Evolutionary conservation across 345 rosid genomes (phyloP), one percentile per base, ranked within the genome.

Genomic region (Hibiscus mutabilis): DNA sequence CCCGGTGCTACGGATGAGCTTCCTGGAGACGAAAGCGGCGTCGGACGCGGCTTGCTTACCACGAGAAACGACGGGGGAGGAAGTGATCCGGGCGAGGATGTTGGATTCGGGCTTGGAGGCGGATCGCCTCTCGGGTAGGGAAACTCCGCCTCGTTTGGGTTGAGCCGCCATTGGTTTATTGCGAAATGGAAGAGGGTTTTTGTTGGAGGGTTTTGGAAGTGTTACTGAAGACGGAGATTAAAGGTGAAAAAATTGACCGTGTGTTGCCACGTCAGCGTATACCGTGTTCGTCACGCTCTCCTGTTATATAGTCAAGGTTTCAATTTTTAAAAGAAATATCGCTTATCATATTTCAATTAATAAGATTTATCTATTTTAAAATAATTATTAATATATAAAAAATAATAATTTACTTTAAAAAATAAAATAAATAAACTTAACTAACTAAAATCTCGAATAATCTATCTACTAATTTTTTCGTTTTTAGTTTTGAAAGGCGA

Each of bases 1-100:
- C 0, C 88, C 98, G 3, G 96, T 90, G 79, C 96, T 90, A 58
- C 78, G 79, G 40, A 92, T 80, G 74, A 92, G 93, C 82, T 85
- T 90, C 80, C 86, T 90, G 76, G 98, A 70, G 40, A 87, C 91
- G 77, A 76, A 76, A 1, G 78, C 84, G 68, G 91, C 79, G 72
- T 89, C 84, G 82, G 73, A 71, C 10, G 85, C 87, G 61, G 61
- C 61, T 58, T 58, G 33, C n/a, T 58, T 58, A 58, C 61, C 61
- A 13, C 61, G 61, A 58, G 84, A 73, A 2, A 85, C 86, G 74
- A 88, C 76, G 7, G 78, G 75, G 27, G 83, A 82, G 58, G 71
- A 67, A 49, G 44, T 49, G 71, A 67, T 67, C 58, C 44, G 29
- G 59, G 71, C 16, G 37, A 90, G 66, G 55, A 92, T 75, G 76